Conservation (phyloP, 768 basidiomycete species). For the Hericium erinaceus region DNA sequence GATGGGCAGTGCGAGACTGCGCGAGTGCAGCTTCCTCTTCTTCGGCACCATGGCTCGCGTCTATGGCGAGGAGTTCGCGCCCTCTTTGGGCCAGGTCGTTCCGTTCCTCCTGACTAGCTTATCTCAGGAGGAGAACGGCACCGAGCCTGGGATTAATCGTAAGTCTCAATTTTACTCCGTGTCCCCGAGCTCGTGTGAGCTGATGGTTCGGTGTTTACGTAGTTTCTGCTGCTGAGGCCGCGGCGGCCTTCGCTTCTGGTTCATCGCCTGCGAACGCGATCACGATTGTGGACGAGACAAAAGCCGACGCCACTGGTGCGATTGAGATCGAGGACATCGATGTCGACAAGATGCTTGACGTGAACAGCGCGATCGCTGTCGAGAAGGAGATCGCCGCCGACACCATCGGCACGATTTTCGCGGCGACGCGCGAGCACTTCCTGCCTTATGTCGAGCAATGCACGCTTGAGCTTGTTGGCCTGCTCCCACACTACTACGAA, state of each 20-base stretch:
- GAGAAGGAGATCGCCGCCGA: slow-evolving; percentile 99
- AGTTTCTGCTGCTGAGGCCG: slow-evolving; percentile 47
- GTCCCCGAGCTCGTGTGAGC: not conserved
- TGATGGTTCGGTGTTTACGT: not conserved
- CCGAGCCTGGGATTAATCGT: slow-evolving; percentile 24
- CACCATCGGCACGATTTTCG: slow-evolving; percentile 86
- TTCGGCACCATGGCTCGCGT: slow-evolving; percentile 98
- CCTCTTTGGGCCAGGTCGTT: slow-evolving; percentile 78
- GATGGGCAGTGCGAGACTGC: slow-evolving; percentile 76
- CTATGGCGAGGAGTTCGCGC: slow-evolving; percentile 88
- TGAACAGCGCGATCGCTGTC: slow-evolving; percentile 92
- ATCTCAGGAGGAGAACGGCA: slow-evolving; percentile 75
- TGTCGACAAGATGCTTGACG: slow-evolving; percentile 80
- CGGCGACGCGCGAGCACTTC: slow-evolving; percentile 74
- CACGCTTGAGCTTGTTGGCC: slow-evolving; percentile 66
- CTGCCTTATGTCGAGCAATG: slow-evolving; percentile 83
- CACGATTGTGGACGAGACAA: slow-evolving; percentile 46
- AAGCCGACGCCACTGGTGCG: slow-evolving; percentile 38
- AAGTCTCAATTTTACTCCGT: not conserved
- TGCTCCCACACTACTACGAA: slow-evolving; percentile 91
- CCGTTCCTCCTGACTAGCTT: slow-evolving; percentile 78
- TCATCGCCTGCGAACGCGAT: slow-evolving; percentile 66
- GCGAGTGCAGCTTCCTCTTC: slow-evolving; percentile 96
- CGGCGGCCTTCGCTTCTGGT: slow-evolving; percentile 64
- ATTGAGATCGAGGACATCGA: slow-evolving; percentile 68